Base-by-base conservation (phyloP, 2,329 filamentous ascomycete species). In the Aspergillus hortae region DNA sequence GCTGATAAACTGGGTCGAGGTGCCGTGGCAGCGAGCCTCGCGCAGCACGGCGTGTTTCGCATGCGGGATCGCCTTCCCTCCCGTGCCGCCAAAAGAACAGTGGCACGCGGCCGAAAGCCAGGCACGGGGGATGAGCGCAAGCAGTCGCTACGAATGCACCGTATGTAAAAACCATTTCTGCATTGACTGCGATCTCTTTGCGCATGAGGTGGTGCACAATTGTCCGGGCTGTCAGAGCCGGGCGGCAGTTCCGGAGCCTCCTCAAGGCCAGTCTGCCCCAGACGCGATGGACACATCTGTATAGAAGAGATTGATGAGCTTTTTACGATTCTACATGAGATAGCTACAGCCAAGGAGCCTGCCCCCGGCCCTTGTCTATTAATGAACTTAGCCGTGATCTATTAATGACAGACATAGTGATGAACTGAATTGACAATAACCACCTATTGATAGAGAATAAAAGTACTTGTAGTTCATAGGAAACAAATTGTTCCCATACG, bases 111-210 rank as follows among this genome's bases (percentile, higher is more conserved):
- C 63, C 17, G 61, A 74, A 64, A 61, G 60, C 59, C 62, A 70
- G 64, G 62, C 70, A 63, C 87, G 84, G 64, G 86, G 87, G 1
- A 86, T 92, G 41, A 92, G 89, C 68, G 90, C 95, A 75, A 94
- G 88, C 66, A 86, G 88, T 44, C 78, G 94, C 47, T 99, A 99
- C 68, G 89, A 89, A 53, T 99, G 94, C 69, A 83, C 87, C 60
- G 85, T 87, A n/a, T 99, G 94, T 71, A 74, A 81, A 3, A 86
- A 89, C 54, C 92, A 97, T 73, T 99, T 97, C 68, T 99, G 94
- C 77, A 95, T 99, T 59, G 94, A 99, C 69, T 99, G 94, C 70
- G 94, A 99, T 70, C 85, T 96, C 21, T 96, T 94, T 74, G 88
- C 90, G 21, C 94, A 99, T 68, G 91, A 96, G 74, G 84, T 95